A percentile compares a stretch with the other conserved stretches of the same genome.
phyloP scores from a whole-genome alignment of 1,284 basidiomycete genomes.

The Xerocomus nothofagi region DNA sequence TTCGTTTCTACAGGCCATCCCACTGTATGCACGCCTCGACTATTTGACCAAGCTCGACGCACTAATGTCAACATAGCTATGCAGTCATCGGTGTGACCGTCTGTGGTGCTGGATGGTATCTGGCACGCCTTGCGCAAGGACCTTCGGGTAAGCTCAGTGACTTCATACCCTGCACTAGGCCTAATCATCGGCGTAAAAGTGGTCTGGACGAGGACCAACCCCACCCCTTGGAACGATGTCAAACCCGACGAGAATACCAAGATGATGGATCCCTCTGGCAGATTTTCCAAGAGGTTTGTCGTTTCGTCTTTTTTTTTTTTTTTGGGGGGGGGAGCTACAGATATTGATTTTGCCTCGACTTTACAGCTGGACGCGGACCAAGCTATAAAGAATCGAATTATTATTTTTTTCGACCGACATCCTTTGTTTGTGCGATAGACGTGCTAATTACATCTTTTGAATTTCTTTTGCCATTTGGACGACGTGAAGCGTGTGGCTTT shows the following conservation, averaged over 20 bases:
- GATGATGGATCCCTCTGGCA: conserved; percentile 65
- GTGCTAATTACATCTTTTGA: conserved; percentile 20
- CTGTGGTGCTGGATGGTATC: conserved; percentile 70
- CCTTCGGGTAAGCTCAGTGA: conserved; percentile 56
- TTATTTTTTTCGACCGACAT: conserved; percentile 9
- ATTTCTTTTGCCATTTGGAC: background rate
- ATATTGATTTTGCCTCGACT: conserved; percentile 12
- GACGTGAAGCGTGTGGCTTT: conserved; percentile 6
- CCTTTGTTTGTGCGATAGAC: conserved; percentile 21
- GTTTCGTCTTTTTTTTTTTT: background rate
- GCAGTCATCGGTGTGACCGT: conserved; percentile 67
- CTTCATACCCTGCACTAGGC: background rate
- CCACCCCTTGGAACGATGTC: conserved; percentile 77
- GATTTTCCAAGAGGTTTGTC: conserved; percentile 67
- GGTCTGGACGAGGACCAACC: conserved; percentile 78
- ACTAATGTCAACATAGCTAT: conserved; percentile 48
- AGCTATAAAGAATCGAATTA: conserved; percentile 45
- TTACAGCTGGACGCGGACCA: conserved; percentile 68
- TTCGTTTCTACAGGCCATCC: conserved; percentile 58
- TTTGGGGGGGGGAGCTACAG: no score
- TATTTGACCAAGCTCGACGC: conserved; percentile 4
- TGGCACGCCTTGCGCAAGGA: conserved; percentile 67
- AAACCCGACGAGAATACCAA: conserved; percentile 73
- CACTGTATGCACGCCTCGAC: conserved; percentile 56
- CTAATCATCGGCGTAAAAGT: conserved; percentile 43